Evolutionary conservation across 2,329 filamentous ascomycete species (phyloP).

Genomic region (Monilinia polystroma): DNA sequence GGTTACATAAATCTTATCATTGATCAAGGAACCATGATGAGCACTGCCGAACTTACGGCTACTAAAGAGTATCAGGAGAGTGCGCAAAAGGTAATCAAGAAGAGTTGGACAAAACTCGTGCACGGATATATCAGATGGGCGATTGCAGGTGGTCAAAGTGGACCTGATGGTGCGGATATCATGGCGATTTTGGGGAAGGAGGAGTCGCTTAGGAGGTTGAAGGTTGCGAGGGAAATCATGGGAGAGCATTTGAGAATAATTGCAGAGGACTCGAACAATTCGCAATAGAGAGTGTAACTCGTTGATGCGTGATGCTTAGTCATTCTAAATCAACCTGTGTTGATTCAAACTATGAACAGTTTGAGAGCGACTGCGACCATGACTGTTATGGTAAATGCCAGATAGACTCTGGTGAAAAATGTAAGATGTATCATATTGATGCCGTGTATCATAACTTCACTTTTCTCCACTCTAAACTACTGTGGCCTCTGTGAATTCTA

Average conservation of each 20-base stretch:
- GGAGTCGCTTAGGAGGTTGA: conserved; percentile 47
- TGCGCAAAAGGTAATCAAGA: conserved; percentile 25
- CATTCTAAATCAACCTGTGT: background rate
- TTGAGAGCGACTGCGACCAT: background rate
- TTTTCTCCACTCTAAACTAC: conserved; percentile 18
- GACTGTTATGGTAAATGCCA: background rate
- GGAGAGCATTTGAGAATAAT: background rate
- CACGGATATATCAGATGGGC: conserved; percentile 59
- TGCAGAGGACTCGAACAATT: background rate
- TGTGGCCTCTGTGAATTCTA: conserved; percentile 11
- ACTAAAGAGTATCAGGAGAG: background rate
- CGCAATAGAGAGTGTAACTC: background rate
- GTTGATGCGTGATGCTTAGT: background rate
- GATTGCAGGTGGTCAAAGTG: conserved; percentile 51
- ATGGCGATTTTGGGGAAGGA: conserved; percentile 56
- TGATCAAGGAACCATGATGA: conserved; percentile 18
- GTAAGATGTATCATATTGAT: conserved; percentile 4
- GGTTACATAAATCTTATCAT: conserved; percentile 11
- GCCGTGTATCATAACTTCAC: conserved; percentile 21
- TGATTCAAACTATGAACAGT: background rate
- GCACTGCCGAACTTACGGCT: conserved; percentile 8
- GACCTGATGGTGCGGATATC: conserved; percentile 52
- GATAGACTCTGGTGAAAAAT: background rate
- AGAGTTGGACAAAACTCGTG: conserved; percentile 46
- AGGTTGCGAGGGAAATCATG: conserved; percentile 29